Conservation (phyloP, 1,139 yeast genomes). For the Yamadazyma diddensiae region DNA sequence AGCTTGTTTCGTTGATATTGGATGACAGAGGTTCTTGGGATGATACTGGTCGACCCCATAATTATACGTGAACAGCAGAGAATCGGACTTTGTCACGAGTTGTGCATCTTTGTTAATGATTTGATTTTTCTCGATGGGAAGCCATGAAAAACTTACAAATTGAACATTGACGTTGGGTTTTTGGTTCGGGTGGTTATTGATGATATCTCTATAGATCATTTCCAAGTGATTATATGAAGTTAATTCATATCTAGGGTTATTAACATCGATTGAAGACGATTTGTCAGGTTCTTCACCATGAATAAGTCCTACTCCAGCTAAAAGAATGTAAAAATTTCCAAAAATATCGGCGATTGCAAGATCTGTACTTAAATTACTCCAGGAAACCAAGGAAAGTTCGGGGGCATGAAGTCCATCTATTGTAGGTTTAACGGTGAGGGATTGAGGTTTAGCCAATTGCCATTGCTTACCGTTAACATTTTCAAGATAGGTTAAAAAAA, state of each 20-base stretch:
- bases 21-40: conserved; percentile 66
- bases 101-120: conserved; percentile 53
- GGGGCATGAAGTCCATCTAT: conserved; percentile 20
- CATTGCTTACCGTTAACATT: conserved; percentile 63
- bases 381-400: conserved; percentile 32
- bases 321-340: conserved; percentile 49
- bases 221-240: conserved; percentile 48
- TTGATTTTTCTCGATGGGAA: conserved; percentile 63
- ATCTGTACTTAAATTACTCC: conserved; percentile 55
- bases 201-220: conserved; percentile 41
- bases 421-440: conserved; percentile 38
- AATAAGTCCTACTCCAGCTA: conserved; percentile 44
- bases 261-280: conserved; percentile 6
- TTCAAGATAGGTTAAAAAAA: conserved; percentile 59
- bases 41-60: conserved; percentile 60
- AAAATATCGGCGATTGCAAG: conserved; percentile 47
- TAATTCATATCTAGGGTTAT: conserved; percentile 38
- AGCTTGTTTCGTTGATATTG: conserved; percentile 67
- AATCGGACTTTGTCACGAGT: conserved; percentile 16
- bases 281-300: conserved; percentile 14
- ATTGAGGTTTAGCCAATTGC: conserved; percentile 59
- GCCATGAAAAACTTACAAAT: conserved; percentile 63
- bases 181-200: conserved; percentile 15
- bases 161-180: conserved; percentile 19
- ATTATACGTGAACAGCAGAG: conserved; percentile 28